phyloP scores from a whole-genome alignment of 2,329 filamentous ascomycete genomes.

The Penicillium sp. region DNA sequence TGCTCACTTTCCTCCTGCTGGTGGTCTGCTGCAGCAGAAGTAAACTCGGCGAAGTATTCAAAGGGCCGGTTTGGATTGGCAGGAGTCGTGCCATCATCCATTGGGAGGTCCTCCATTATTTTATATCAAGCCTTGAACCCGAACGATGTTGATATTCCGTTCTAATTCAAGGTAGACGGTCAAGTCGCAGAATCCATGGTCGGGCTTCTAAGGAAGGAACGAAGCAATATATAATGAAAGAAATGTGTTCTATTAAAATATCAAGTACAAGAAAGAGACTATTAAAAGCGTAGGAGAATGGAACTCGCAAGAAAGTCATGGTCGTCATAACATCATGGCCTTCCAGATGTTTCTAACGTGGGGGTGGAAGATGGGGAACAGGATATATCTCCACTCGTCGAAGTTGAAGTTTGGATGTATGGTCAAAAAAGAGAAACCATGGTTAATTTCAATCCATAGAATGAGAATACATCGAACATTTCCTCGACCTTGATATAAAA shows the following conservation, averaged over 20 bases:
- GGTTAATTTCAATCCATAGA: neutral
- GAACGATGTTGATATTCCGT: neutral
- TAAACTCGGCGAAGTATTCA: neutral
- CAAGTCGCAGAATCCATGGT: neutral
- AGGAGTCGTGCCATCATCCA: slow-evolving; percentile 1
- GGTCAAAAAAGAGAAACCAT: neutral
- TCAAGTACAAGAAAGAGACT: neutral
- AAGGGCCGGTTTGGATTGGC: neutral
- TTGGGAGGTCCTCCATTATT: slow-evolving; percentile 1
- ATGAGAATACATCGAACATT: neutral
- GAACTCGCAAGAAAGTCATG: slow-evolving; percentile 1
- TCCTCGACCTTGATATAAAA: neutral
- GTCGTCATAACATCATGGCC: slow-evolving; percentile 9
- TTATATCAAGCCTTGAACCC: neutral
- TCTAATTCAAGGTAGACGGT: neutral
- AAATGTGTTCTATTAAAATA: neutral
- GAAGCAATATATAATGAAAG: neutral
- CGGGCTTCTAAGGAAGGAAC: no score
- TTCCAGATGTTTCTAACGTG: slow-evolving; percentile 29
- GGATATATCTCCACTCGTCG: slow-evolving; percentile 8
- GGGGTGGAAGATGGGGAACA: slow-evolving; percentile 12
- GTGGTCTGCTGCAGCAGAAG: neutral
- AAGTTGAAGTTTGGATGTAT: neutral
- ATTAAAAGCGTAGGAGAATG: neutral
- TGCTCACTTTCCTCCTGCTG: slow-evolving; percentile 13